phyloP scores from a whole-genome alignment of 2,329 filamentous ascomycete species.

The Neonectria neomacrospora region DNA sequence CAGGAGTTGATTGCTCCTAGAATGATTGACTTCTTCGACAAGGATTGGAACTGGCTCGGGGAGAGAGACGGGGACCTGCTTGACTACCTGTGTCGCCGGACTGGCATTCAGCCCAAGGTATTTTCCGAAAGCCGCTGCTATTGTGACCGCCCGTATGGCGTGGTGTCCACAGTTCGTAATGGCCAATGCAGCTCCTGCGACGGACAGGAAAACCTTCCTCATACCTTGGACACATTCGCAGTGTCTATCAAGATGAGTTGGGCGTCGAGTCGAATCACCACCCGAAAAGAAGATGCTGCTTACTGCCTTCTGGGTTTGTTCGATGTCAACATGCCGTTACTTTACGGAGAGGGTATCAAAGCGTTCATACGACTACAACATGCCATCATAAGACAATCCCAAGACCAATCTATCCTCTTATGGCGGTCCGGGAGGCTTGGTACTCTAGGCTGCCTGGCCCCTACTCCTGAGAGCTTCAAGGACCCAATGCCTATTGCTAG shows the following conservation, averaged over 20 bases:
- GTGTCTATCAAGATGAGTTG: conserved; percentile 44
- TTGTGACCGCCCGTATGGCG: conserved; percentile 5
- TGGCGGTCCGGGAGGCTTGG: conserved; percentile 21
- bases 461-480: conserved; percentile 25
- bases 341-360: conserved; percentile 46
- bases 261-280: conserved; percentile 42
- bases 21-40: conserved; percentile 44
- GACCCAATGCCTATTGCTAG: conserved; percentile 32
- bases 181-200: conserved; percentile 32
- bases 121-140: conserved; percentile 35
- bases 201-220: conserved; percentile 29
- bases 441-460: conserved; percentile 34
- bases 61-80: conserved; percentile 37
- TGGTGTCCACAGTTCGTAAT: conserved; percentile 33
- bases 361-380: conserved; percentile 41
- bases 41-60: conserved; percentile 43
- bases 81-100: conserved; percentile 29
- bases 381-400: conserved; percentile 38
- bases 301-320: conserved; percentile 48
- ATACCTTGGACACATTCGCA: conserved; percentile 37
- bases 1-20: conserved; percentile 48
- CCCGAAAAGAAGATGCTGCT: conserved; percentile 45
- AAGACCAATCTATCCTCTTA: conserved; percentile 40
- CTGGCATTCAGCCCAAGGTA: conserved; percentile 33
- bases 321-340: conserved; percentile 44